phyloP scores from a whole-genome alignment of 305 asterid species.

The Fraxinus dipetala region DNA sequence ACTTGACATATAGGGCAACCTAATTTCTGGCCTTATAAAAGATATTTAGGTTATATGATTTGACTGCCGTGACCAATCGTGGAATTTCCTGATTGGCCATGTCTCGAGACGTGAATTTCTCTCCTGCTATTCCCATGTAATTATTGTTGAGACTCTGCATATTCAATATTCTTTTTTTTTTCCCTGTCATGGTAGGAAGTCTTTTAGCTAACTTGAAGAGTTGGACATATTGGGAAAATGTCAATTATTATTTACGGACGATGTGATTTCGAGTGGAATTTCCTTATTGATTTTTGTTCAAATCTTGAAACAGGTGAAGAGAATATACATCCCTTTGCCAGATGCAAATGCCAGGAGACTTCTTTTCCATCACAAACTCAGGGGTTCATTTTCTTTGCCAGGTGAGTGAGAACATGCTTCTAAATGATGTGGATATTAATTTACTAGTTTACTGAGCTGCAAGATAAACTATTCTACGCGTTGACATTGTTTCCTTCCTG shows the following conservation, averaged over 20 bases:
- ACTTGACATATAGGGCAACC: background rate
- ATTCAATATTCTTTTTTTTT: background rate
- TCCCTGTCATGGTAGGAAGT: constrained; percentile 8
- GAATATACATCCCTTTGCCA: constrained; percentile 94
- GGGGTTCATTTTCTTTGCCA: constrained; percentile 81
- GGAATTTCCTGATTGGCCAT: background rate
- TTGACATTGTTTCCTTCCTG: constrained; percentile 25
- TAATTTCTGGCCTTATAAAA: background rate
- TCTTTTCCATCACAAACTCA: constrained; percentile 85
- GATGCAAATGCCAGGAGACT: constrained; percentile 75
- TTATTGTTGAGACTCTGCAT: background rate
- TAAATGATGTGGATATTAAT: background rate
- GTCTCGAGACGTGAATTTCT: background rate
- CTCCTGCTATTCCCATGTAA: constrained; percentile 7
- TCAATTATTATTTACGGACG: constrained; percentile 8
- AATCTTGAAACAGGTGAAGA: constrained; percentile 68
- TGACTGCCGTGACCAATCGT: background rate
- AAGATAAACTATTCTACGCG: constrained; percentile 17
- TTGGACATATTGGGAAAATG: constrained; percentile 4
- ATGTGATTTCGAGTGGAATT: constrained; percentile 13
- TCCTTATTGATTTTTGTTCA: background rate
- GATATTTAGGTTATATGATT: background rate
- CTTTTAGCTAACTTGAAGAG: background rate
- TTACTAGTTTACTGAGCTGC: constrained; percentile 1
- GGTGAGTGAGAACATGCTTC: constrained; percentile 60